Percentiles rank a stretch among this genome's conserved stretches.
phyloP scores from a whole-genome alignment of 306 rosid genomes.

The Rosa multiflora region DNA sequence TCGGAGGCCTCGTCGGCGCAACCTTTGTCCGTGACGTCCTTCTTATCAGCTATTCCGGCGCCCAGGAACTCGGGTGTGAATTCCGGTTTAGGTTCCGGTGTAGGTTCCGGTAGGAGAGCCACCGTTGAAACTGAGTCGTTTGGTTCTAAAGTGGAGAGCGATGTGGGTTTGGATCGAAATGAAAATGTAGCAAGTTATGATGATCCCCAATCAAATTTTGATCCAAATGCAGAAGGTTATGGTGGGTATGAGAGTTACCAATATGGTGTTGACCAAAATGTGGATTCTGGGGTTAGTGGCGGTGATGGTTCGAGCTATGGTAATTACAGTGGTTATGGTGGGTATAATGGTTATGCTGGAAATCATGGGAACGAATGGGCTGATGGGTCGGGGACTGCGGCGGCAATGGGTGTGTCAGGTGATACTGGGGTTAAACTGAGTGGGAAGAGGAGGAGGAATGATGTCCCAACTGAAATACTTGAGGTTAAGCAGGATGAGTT shows the following conservation, averaged over 20 bases:
- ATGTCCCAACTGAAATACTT: constrained; percentile 65
- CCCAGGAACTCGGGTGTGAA: constrained; percentile 79
- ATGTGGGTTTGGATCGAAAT: constrained; percentile 25
- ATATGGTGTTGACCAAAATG: constrained; percentile 39
- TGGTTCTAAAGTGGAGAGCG: constrained; percentile 16
- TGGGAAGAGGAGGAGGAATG: constrained; percentile 76
- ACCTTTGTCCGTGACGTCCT: constrained; percentile 55
- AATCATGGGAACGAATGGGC: constrained; percentile 45
- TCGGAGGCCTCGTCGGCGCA: constrained; percentile 36
- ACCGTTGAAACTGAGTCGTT: constrained; percentile 46
- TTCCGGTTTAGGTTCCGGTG: constrained; percentile 34
- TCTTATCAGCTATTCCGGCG: constrained; percentile 76
- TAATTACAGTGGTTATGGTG: constrained; percentile 14
- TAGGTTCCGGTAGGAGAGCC: constrained; percentile 67
- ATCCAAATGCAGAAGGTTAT: constrained; percentile 36
- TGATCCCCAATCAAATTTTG: constrained; percentile 34
- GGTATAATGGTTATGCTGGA: constrained; percentile 35
- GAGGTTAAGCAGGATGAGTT: constrained; percentile 96
- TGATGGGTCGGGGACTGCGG: constrained; percentile 30
- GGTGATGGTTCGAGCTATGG: constrained; percentile 30
- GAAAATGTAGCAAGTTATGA: constrained; percentile 24
- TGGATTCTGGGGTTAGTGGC: constrained; percentile 18
- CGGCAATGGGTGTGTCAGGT: constrained; percentile 22
- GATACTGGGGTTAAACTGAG: constrained; percentile 26
- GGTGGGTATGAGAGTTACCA: constrained; percentile 42